Conservation (phyloP, 2,329 filamentous ascomycete species). For the Immersiporthe knoxdaviesiana region DNA sequence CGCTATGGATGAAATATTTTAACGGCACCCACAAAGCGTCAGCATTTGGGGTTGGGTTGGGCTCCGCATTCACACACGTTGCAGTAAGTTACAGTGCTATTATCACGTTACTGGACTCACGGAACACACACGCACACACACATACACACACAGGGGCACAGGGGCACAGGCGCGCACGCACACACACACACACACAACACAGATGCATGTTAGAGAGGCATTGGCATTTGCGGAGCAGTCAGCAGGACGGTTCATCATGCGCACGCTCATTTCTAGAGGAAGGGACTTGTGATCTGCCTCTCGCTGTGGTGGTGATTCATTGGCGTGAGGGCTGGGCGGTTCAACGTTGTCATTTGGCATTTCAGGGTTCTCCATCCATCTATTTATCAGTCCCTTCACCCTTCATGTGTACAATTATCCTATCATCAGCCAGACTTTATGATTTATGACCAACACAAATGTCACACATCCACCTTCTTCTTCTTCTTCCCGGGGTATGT, state of each 20-base stretch:
- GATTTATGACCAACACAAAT: neutral
- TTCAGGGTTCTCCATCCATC: neutral
- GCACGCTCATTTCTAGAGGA: neutral
- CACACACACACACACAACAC: neutral
- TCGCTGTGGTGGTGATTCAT: neutral
- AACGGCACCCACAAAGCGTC: neutral
- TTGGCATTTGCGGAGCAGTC: neutral
- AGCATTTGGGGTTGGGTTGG: constrained; percentile 6
- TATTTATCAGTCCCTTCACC: too few relatives aligned
- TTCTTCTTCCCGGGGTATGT: neutral
- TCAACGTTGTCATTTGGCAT: neutral
- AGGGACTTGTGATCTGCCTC: neutral
- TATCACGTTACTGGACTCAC: neutral
- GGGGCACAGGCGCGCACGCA: neutral
- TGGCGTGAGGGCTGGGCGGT: neutral
- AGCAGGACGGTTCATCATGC: neutral
- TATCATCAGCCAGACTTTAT: neutral
- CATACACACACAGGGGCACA: too few relatives aligned
- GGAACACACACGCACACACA: neutral
- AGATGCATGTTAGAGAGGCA: neutral
- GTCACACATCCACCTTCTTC: neutral
- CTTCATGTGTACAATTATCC: neutral
- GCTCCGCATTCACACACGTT: neutral
- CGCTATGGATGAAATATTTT: constrained; percentile 11
- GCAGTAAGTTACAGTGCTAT: neutral